Evolutionary conservation across 2,329 filamentous ascomycete genomes (phyloP), one percentile per base, ranked within the genome.

Genomic region (Botryosphaeria dothidea): DNA sequence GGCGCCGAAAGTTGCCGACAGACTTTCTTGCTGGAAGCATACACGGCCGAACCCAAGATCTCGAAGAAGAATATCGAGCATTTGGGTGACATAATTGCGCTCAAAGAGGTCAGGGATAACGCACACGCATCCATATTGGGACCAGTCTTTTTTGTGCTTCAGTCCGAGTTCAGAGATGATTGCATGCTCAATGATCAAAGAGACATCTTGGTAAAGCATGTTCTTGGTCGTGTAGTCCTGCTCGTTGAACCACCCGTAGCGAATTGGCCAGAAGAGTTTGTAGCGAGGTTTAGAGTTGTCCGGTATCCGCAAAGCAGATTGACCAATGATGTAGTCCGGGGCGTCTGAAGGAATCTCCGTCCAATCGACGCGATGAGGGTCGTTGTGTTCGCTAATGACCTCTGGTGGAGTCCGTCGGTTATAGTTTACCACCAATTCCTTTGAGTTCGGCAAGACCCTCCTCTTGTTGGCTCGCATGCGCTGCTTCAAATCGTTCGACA

Each of bases 41-140:
- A 97, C 89, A 64, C 90, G 89, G 68, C 87, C 90, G 75, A 99
- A 97, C 65, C 93, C 90, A 73, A 97, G 95, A 80, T 94, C 93
- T 54, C 87, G 89, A 82, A 98, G 90, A 71, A 94, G 88, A 66
- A 95, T 92, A 64, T 93, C 90, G 46, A 99, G 83, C 9, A 96
- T 82, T 74, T 91, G 89, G 57, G 92, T 92, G 19, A 98, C 92
- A 69, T 97, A 96, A 58, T 87, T 88, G 77, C 96, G 96, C 80
- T 99, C 95, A 79, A 98, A 99, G 9, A 99, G 84, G 75, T 99
- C 95, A 0, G 95, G 95, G 52, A 99, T 96, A 68, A 99, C 89
- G 73, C 98, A 92, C n/a, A 97, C 93, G 71, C 93, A 97, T 72
- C 92, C 95, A 78, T 97, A 98, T 75, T 96, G 91, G 63, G 86